A percentile compares a stretch with the other conserved stretches of the same genome.
Evolutionary conservation across 169 alveolate species (phyloP).

Genomic region (Cryptosporidium xiaoi): DNA sequence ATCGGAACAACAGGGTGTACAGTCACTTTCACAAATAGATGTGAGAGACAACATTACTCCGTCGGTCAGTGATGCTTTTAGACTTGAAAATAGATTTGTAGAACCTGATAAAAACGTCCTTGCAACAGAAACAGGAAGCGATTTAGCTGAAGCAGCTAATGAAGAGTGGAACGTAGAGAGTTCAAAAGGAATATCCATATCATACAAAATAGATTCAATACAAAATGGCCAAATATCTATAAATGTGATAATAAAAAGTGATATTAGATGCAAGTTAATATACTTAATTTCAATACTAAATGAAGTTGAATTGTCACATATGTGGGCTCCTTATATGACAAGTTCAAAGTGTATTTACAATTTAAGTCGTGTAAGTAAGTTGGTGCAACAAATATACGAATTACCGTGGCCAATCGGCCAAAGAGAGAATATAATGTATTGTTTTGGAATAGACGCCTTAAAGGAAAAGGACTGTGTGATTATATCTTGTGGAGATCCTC

Average conservation of each 20-base stretch:
- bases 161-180: constrained; percentile 55
- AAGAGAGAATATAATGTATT: constrained; percentile 72
- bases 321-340: constrained; percentile 72
- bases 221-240: constrained; percentile 48
- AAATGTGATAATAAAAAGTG: constrained; percentile 47
- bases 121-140: too few species aligned
- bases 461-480: constrained; percentile 46
- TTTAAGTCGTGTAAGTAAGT: constrained; percentile 67
- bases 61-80: too few species aligned
- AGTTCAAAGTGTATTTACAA: constrained; percentile 28
- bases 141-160: not conserved
- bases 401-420: constrained; percentile 74
- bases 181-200: constrained; percentile 46
- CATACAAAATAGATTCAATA: constrained; percentile 44
- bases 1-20: constrained; percentile 11
- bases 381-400: constrained; percentile 69
- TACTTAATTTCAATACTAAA: constrained; percentile 54
- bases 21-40: not conserved
- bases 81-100: too few species aligned
- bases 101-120: too few species aligned
- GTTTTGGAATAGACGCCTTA: constrained; percentile 60
- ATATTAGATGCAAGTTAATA: constrained; percentile 44
- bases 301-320: constrained; percentile 60
- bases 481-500: constrained; percentile 69
- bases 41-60: not conserved